These are phyloP conservation scores for Hamamelis virginiana DNA, from an alignment of 164 flowering plant species.

Conservation along the genomic window DNA sequence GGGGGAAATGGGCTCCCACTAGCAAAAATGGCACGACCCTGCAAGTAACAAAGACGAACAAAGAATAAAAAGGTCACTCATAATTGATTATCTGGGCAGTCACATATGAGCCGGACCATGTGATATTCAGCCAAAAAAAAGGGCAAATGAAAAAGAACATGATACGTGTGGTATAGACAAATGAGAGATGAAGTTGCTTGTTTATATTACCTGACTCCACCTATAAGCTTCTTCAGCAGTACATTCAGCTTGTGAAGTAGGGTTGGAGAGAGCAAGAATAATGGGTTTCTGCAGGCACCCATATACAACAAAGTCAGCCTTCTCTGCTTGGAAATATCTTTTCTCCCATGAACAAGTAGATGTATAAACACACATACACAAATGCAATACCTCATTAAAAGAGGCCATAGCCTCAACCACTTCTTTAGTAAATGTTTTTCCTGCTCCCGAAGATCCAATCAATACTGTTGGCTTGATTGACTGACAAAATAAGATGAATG, in stretches of 20 bases:
- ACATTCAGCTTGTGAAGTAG: constrained; percentile 67
- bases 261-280: constrained; percentile 62
- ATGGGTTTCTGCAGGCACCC: constrained; percentile 46
- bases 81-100: background rate
- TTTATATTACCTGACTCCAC: constrained; percentile 45
- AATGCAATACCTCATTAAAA: constrained; percentile 43
- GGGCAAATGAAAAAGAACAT: no score
- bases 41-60: background rate
- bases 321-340: background rate
- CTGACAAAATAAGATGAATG: constrained; percentile 26
- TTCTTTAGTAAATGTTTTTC: constrained; percentile 56
- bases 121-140: no score
- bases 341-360: background rate
- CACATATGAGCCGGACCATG: no score
- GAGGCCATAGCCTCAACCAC: constrained; percentile 65
- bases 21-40: constrained; percentile 29
- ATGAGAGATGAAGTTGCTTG: background rate
- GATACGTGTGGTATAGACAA: background rate
- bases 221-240: constrained; percentile 66
- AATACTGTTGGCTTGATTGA: constrained; percentile 56
- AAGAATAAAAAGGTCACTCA: background rate
- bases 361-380: background rate
- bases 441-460: constrained; percentile 66
- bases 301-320: background rate
- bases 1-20: constrained; percentile 31